Conservation (phyloP, 495 filamentous ascomycete species). For the Acidomyces sp. region DNA sequence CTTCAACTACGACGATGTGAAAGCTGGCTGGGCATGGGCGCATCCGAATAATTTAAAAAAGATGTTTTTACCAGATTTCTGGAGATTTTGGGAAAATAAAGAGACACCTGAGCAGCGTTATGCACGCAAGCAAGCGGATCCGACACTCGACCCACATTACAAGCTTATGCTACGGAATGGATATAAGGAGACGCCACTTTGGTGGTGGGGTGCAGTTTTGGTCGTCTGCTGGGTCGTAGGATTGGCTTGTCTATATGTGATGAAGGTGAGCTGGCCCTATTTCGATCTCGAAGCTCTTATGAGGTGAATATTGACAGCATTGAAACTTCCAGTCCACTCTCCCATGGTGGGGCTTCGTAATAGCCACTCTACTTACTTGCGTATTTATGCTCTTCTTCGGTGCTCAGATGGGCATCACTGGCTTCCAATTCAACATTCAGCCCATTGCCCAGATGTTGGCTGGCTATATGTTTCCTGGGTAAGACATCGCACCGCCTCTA, state of each 20-base stretch:
- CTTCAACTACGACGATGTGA: slow-evolving; percentile 29
- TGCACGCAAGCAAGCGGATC: slow-evolving; percentile 9
- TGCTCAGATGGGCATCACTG: slow-evolving; percentile 30
- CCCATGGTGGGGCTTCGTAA: slow-evolving; percentile 43
- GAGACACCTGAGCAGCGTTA: slow-evolving; percentile 14
- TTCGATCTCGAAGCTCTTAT: too few species aligned
- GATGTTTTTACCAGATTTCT: slow-evolving; percentile 9
- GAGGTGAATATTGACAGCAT: too few species aligned
- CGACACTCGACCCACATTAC: slow-evolving; percentile 36
- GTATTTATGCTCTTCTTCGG: slow-evolving; percentile 29
- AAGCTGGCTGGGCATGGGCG: slow-evolving; percentile 23
- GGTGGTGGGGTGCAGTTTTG: slow-evolving; percentile 41
- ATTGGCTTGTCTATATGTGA: slow-evolving; percentile 34
- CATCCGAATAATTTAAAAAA: slow-evolving; percentile 16
- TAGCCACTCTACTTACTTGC: slow-evolving; percentile 32
- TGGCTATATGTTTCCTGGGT: slow-evolving; percentile 33
- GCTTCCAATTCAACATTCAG: slow-evolving; percentile 26
- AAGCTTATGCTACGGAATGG: slow-evolving; percentile 26
- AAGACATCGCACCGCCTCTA: slow-evolving; percentile 5
- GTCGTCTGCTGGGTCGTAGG: slow-evolving; percentile 38
- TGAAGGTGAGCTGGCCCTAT: slow-evolving; percentile 11
- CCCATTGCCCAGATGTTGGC: slow-evolving; percentile 31
- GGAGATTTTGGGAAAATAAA: slow-evolving; percentile 26
- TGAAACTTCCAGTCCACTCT: slow-evolving; percentile 33
- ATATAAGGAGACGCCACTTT: slow-evolving; percentile 42